Base-by-base conservation (phyloP, 2,329 filamentous ascomycete genomes). In the Chaetoscypha palmicola region DNA sequence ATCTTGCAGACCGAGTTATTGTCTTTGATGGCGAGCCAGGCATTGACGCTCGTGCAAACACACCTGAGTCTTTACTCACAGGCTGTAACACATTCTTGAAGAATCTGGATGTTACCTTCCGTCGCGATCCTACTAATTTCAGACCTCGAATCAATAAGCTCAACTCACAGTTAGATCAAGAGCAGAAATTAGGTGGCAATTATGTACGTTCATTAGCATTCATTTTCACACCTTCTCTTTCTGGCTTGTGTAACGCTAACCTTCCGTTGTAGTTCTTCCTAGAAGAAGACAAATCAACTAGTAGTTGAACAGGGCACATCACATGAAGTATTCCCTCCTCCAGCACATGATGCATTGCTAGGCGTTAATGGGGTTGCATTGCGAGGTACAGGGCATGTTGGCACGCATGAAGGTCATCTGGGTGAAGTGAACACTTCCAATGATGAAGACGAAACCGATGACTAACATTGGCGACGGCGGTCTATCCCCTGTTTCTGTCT, bases 111-210 rank as follows among this genome's bases (percentile, higher is more conserved):
- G 92, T 98, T 59, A 97, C 92, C 38, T 98, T 98, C 85, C 87
- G 92, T 61, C 89, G 94, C 65, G 92, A 98, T 63, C 92, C 94
- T 51, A 89, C 83, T 70, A 95, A 92, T 62, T 98, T 79, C 77
- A 83, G 92, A 50, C 92, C 94, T 51, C 88, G 94, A 70, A 98
- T 98, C 75, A 98, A 98, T 79, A 98, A 98, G 78, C 72, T 80
- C 62, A 83, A 90, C 68, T 92, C 86, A 63, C 92, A 98, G 73
- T 78, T 97, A 57, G 92, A 98, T 68, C 90, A 96, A 66, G 92
- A 97, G 65, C 92, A 98, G 76, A 98, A 98, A 76, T 58, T 89
- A 60, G 70, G 69, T 54, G 94, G 94, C 58, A 97, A 97, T 71
- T 98, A 85, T 72, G 83, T 87, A 73, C 73, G 81, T 77, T 36